phyloP scores from a whole-genome alignment of 1,139 yeast species.

The Debaryomyces robertsiae region DNA sequence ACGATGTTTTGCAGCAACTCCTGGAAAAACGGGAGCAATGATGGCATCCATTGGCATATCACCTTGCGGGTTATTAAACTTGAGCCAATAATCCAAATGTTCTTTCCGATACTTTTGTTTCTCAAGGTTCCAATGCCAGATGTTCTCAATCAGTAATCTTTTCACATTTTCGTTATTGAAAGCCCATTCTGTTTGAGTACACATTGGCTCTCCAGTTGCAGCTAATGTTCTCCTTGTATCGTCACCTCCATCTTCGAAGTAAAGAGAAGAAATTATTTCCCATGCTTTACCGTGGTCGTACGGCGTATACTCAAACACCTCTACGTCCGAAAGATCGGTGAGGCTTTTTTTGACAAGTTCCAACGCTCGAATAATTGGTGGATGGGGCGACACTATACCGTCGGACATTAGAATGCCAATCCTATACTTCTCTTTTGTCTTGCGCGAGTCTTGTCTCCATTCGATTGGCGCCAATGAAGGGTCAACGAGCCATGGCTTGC shows the following conservation, averaged over 20 bases:
- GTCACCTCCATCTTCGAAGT: conserved; percentile 28
- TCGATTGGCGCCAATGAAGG: conserved; percentile 19
- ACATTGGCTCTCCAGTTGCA: conserved; percentile 24
- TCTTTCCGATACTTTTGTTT: conserved; percentile 25
- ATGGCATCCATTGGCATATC: conserved; percentile 6
- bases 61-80: conserved; percentile 14
- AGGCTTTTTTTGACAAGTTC: conserved; percentile 19
- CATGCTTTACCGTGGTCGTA: conserved; percentile 18
- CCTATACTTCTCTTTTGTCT: conserved; percentile 11
- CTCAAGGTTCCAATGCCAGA: conserved; percentile 24
- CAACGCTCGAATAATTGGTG: conserved; percentile 26
- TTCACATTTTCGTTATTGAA: conserved; percentile 14
- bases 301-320: conserved; percentile 21
- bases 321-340: conserved; percentile 16
- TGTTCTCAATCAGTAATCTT: conserved; percentile 12
- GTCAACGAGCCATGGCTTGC: conserved; percentile 27
- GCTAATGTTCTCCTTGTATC: conserved; percentile 17
- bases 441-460: conserved; percentile 19
- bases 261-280: conserved; percentile 20
- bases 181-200: conserved; percentile 23
- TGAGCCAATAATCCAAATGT: conserved; percentile 22
- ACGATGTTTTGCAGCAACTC: conserved; percentile 24
- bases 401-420: conserved; percentile 22
- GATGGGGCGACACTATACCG: conserved; percentile 24
- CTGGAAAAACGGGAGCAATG: conserved; percentile 23